A percentile compares a stretch with the other conserved stretches of the same genome.
Conservation (phyloP, 2,329 filamentous ascomycete genomes). For the Malbranchea zuffiana region DNA sequence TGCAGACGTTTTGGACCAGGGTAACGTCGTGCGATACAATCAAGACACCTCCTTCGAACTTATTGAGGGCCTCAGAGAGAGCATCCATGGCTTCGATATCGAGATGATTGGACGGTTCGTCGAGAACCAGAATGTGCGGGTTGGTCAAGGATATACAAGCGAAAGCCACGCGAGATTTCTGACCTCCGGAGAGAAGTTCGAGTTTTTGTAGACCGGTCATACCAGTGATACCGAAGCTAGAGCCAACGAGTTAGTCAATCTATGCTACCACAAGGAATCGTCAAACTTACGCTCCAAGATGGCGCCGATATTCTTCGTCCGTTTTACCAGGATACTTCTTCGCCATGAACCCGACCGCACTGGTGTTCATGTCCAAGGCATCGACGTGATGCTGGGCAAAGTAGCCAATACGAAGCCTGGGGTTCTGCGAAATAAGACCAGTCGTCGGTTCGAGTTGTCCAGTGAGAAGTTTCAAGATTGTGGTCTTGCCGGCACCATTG, state of each 20-base stretch:
- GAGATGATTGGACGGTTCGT: conserved; percentile 96
- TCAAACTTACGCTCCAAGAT: conserved; percentile 71
- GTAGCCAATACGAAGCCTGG: conserved; percentile 83
- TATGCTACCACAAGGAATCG: neutral
- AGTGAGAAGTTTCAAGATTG: conserved; percentile 93
- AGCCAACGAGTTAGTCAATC: conserved; percentile 32
- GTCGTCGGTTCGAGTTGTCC: conserved; percentile 65
- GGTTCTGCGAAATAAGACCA: conserved; percentile 78
- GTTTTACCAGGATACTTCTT: conserved; percentile 80
- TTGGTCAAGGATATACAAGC: conserved; percentile 90
- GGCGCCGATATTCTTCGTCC: conserved; percentile 92
- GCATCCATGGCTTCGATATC: conserved; percentile 99
- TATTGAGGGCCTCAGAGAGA: conserved; percentile 66
- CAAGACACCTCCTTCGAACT: conserved; percentile 87
- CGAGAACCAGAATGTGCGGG: conserved; percentile 92
- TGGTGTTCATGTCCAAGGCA: conserved; percentile 77
- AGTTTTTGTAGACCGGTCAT: conserved; percentile 97
- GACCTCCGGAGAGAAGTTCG: conserved; percentile 84
- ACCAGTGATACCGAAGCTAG: conserved; percentile 64
- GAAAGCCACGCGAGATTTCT: conserved; percentile 96
- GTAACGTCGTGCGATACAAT: conserved; percentile 99
- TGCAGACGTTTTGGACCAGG: conserved; percentile 95
- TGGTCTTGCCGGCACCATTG: conserved; percentile 98
- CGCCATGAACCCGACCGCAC: conserved; percentile 92
- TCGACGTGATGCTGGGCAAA: conserved; percentile 99